Conservation (phyloP, 805 yeast species). For the Debaryomyces prosopidis region DNA sequence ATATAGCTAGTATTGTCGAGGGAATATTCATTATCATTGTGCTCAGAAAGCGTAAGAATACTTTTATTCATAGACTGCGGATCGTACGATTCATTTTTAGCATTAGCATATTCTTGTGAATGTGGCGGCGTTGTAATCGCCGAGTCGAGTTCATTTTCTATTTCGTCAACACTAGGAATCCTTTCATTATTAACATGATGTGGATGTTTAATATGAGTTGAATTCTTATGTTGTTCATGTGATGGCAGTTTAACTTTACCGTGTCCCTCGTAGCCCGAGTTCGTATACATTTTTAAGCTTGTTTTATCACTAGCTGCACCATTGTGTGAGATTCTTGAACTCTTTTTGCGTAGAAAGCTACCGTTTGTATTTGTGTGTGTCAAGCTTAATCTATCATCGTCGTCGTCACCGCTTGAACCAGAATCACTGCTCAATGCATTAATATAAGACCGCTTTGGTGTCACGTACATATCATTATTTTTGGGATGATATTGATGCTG, state of each 20-base stretch:
- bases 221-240: neutral
- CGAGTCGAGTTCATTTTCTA: slow-evolving; percentile 14
- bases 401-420: slow-evolving; percentile 9
- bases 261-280: neutral
- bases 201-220: neutral
- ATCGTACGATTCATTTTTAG: slow-evolving; percentile 1
- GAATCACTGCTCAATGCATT: slow-evolving; percentile 3
- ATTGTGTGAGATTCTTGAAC: neutral
- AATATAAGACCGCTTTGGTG: neutral
- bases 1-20: slow-evolving; percentile 9
- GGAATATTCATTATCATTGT: neutral
- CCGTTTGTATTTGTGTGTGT: neutral
- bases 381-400: slow-evolving; percentile 16
- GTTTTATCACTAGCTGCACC: neutral
- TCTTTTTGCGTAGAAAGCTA: neutral
- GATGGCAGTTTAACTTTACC: neutral
- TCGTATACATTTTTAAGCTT: neutral
- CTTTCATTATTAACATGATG: neutral
- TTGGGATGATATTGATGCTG: neutral
- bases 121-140: slow-evolving; percentile 37
- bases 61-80: neutral
- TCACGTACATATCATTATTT: neutral
- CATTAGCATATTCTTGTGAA: slow-evolving; percentile 20
- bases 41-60: neutral
- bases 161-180: neutral